Evolutionary conservation across 2,329 filamentous ascomycete genomes (phyloP).

Genomic region (Atkinsonella hypoxylon): DNA sequence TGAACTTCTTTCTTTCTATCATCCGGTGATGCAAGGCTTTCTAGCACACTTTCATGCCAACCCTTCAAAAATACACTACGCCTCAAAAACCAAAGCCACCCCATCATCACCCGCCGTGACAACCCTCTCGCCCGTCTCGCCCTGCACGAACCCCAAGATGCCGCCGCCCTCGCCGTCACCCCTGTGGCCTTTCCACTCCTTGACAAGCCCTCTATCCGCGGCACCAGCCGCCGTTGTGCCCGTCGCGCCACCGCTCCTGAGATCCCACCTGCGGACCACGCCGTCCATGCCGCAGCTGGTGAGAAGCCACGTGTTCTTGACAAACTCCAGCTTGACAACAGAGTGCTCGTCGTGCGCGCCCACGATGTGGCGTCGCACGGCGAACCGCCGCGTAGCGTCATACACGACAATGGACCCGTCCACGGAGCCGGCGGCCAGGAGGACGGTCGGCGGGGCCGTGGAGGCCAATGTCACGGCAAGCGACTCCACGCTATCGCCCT

Average conservation of each 20-base stretch:
- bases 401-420: slow-evolving; percentile 75
- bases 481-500: slow-evolving; percentile 66
- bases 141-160: slow-evolving; percentile 83
- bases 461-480: slow-evolving; percentile 42
- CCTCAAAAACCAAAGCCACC: slow-evolving; percentile 55
- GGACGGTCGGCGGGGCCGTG: slow-evolving; percentile 34
- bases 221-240: slow-evolving; percentile 18
- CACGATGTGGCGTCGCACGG: slow-evolving; percentile 68
- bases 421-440: slow-evolving; percentile 55
- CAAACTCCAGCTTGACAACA: slow-evolving; percentile 88
- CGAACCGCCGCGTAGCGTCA: slow-evolving; percentile 76
- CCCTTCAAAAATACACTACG: too few species aligned
- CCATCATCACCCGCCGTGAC: slow-evolving; percentile 88
- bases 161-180: slow-evolving; percentile 79
- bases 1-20: too few species aligned
- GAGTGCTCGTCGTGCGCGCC: slow-evolving; percentile 80
- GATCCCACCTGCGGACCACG: slow-evolving; percentile 80
- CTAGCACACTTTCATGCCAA: too few species aligned
- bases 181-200: slow-evolving; percentile 84
- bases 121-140: slow-evolving; percentile 57
- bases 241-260: slow-evolving; percentile 32
- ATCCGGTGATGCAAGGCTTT: too few species aligned
- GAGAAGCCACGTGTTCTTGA: slow-evolving; percentile 55
- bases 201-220: slow-evolving; percentile 54
- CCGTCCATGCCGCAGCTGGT: slow-evolving; percentile 90